Percentiles rank a stretch among this genome's conserved stretches.
phyloP scores from a whole-genome alignment of 345 rosid species.

The Dipteronia sinensis region DNA sequence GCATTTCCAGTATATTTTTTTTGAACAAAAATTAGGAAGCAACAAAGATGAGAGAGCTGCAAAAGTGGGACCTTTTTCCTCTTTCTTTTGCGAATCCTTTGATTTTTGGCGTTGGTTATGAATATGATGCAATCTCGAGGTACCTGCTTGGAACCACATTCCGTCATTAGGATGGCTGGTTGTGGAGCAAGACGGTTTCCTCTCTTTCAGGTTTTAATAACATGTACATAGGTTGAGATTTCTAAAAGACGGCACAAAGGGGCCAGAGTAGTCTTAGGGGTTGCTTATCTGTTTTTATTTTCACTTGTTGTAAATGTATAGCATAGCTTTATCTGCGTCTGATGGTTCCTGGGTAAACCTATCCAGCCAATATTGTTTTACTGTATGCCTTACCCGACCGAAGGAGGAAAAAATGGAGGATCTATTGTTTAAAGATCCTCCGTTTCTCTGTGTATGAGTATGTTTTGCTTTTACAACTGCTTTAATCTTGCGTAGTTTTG shows the following conservation, averaged over 20 bases:
- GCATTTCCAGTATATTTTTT: not conserved
- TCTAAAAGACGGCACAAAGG: not conserved
- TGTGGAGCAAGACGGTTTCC: conserved; percentile 40
- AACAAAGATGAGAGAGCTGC: not conserved
- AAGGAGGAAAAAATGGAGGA: not conserved
- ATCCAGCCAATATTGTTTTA: not conserved
- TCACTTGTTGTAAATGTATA: conserved; percentile 12
- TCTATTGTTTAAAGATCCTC: not conserved
- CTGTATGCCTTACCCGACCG: not conserved
- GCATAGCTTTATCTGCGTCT: not conserved
- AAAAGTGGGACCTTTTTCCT: conserved; percentile 18
- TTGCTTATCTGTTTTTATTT: not conserved
- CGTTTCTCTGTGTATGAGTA: not conserved
- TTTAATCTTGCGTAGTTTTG: not conserved
- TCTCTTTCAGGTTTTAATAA: not conserved
- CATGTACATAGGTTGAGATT: conserved; percentile 20
- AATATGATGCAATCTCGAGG: not conserved
- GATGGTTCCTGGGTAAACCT: not conserved
- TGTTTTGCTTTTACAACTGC: not conserved
- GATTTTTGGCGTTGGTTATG: conserved; percentile 4
- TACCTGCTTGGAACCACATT: conserved; percentile 41
- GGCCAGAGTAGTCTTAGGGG: not conserved
- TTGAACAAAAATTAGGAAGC: not conserved
- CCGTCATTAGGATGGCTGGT: conserved; percentile 24
- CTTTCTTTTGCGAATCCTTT: not conserved